phyloP scores from a whole-genome alignment of 768 basidiomycete genomes.

The Leccinum pellstonianum region DNA sequence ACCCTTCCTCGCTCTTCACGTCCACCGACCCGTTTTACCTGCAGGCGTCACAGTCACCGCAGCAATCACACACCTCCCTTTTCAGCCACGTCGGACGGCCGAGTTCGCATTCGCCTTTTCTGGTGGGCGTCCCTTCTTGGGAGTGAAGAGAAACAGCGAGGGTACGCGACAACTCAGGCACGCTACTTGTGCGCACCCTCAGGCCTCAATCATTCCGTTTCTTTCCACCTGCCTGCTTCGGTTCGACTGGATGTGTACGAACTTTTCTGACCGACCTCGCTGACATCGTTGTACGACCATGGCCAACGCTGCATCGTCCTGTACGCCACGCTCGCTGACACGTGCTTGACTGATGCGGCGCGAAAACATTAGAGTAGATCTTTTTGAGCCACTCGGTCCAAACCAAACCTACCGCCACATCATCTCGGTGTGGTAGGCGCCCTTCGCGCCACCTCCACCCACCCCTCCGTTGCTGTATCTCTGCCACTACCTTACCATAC shows the following conservation, averaged over 20 bases:
- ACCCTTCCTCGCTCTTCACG: constrained; percentile 36
- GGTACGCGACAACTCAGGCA: not conserved
- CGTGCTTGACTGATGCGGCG: not conserved
- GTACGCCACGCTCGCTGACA: not conserved
- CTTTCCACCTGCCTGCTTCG: not conserved
- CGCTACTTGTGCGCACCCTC: not conserved
- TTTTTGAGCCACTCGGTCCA: constrained; percentile 1
- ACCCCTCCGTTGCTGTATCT: not conserved
- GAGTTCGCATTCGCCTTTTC: constrained; percentile 40
- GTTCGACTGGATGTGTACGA: constrained; percentile 8
- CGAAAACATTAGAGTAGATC: constrained; percentile 14
- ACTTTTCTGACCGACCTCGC: constrained; percentile 5
- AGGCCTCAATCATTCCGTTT: not conserved
- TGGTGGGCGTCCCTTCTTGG: constrained; percentile 30
- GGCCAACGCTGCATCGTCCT: constrained; percentile 5
- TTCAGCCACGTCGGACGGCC: constrained; percentile 40
- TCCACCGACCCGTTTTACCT: constrained; percentile 52
- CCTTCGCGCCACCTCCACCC: not conserved
- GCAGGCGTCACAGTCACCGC: constrained; percentile 40
- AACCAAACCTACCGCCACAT: not conserved
- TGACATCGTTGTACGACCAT: constrained; percentile 17
- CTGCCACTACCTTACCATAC: not conserved
- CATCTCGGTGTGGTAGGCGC: not conserved
- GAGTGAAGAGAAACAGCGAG: constrained; percentile 8
- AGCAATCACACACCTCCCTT: constrained; percentile 33